These are phyloP conservation scores for Taphrina populina DNA, from an alignment of 1,139 yeast species.

Conservation along the genomic window DNA sequence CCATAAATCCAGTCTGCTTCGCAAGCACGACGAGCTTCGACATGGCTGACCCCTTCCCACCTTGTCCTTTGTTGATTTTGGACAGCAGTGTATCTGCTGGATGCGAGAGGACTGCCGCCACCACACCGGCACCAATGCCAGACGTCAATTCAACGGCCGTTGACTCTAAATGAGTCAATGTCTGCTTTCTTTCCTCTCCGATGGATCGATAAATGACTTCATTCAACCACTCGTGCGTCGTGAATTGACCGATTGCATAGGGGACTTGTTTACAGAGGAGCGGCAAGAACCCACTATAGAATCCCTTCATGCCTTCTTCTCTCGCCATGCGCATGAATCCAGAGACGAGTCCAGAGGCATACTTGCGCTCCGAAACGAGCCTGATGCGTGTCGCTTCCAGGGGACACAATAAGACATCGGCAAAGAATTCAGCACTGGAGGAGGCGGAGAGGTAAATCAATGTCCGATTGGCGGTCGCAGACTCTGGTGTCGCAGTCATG, in stretches of 20 bases:
- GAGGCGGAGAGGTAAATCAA: slow-evolving; percentile 68
- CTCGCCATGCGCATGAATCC: slow-evolving; percentile 78
- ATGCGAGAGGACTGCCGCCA: slow-evolving; percentile 84
- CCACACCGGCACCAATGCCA: slow-evolving; percentile 88
- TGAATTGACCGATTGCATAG: slow-evolving; percentile 84
- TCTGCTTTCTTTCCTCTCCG: slow-evolving; percentile 62
- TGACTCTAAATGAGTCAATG: slow-evolving; percentile 39
- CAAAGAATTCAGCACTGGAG: slow-evolving; percentile 79
- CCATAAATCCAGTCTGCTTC: slow-evolving; percentile 75
- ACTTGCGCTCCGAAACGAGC: slow-evolving; percentile 83
- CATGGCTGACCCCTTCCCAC: slow-evolving; percentile 59
- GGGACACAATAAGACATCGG: slow-evolving; percentile 78
- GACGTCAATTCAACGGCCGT: slow-evolving; percentile 73
- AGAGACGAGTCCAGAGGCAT: slow-evolving; percentile 80
- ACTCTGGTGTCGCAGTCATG: slow-evolving; percentile 55
- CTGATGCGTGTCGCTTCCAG: slow-evolving; percentile 71
- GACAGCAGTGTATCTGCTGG: slow-evolving; percentile 89
- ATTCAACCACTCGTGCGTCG: slow-evolving; percentile 84
- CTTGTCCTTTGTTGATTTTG: slow-evolving; percentile 79
- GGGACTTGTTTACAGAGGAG: slow-evolving; percentile 88
- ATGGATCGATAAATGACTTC: slow-evolving; percentile 62
- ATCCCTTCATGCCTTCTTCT: slow-evolving; percentile 80
- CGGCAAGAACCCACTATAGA: slow-evolving; percentile 90
- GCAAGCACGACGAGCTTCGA: slow-evolving; percentile 58
- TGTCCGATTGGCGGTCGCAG: slow-evolving; percentile 59